Base-by-base conservation (phyloP, 768 basidiomycete species). In the Tricholomella constricta region DNA sequence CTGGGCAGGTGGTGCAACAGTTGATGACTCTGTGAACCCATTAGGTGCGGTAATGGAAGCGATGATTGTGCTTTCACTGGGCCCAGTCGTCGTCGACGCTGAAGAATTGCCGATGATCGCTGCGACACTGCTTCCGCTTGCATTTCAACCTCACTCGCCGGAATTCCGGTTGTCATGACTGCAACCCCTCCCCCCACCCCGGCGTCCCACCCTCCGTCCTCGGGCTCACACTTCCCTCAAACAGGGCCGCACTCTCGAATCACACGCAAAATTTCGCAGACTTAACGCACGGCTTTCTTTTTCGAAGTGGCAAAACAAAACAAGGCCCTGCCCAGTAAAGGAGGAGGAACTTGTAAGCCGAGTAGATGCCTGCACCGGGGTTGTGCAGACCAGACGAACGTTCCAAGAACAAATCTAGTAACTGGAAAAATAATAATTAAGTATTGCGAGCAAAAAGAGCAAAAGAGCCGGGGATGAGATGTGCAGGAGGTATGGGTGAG, bases 211-310 rank as follows among this genome's bases (percentile, higher is more conserved):
- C 38, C 5, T 52, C 57, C 1, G 47, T 40, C 22, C 52, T 52
- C 9, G 49, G 37, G 19, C 27, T 49, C n/a, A 58, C 57, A 14
- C 45, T 55, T 17, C 53, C 60, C 22, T 67, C 57, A 45, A 62
- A 79, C 31, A 78, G 57, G 12, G 43, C 52, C 10, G 69, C 51
- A 48, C 70, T 72, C 19, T 58, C 54, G 41, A n/a, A n/a, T n/a
- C n/a, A n/a, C n/a, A n/a, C n/a, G n/a, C n/a, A n/a, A n/a, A n/a
- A n/a, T n/a, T n/a, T n/a, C n/a, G n/a, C n/a, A n/a, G n/a, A n/a
- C n/a, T n/a, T n/a, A n/a, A n/a, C n/a, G n/a, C n/a, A n/a, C n/a
- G n/a, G n/a, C n/a, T n/a, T n/a, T n/a, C n/a, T n/a, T n/a, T n/a
- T n/a, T n/a, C n/a, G n/a, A n/a, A n/a, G n/a, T n/a, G n/a, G n/a